phyloP scores from a whole-genome alignment of 2,329 filamentous ascomycete species.

The Verticillium albo-atrum region DNA sequence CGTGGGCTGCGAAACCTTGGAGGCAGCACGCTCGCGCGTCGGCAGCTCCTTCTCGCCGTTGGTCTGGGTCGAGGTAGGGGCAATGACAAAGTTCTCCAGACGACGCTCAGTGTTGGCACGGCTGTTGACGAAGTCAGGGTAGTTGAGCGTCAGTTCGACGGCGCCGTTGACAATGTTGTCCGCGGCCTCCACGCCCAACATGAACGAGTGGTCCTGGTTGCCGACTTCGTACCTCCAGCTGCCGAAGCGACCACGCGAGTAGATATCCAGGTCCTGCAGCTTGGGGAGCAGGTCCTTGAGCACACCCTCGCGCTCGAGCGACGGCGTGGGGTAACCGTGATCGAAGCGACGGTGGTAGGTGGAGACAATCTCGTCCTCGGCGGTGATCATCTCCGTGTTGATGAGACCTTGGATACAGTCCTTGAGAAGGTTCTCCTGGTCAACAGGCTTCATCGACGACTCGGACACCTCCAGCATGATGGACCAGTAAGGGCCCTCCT shows the following conservation, averaged over 20 bases:
- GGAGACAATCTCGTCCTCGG: constrained; percentile 90
- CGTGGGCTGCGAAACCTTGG: constrained; percentile 22
- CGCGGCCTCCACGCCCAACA: constrained; percentile 90
- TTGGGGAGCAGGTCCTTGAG: constrained; percentile 89
- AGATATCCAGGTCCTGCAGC: constrained; percentile 87
- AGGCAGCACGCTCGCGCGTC: constrained; percentile 26
- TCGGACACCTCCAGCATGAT: constrained; percentile 99
- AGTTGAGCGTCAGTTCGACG: constrained; percentile 90
- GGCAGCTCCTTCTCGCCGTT: constrained; percentile 32
- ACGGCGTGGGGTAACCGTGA: constrained; percentile 95
- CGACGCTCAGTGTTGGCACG: constrained; percentile 65
- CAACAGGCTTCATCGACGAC: constrained; percentile 90
- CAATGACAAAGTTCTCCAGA: constrained; percentile 42
- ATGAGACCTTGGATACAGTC: constrained; percentile 95
- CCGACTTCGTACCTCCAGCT: constrained; percentile 95
- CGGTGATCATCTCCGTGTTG: constrained; percentile 95
- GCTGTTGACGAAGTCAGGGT: constrained; percentile 91
- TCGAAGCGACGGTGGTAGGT: constrained; percentile 98
- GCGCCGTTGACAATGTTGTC: constrained; percentile 87
- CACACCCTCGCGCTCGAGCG: constrained; percentile 91
- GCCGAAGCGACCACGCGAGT: constrained; percentile 93
- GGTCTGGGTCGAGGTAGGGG: constrained; percentile 22
- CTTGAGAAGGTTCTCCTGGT: constrained; percentile 76
- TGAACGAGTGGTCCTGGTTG: constrained; percentile 97
- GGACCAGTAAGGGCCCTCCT: constrained; percentile 97